A percentile compares a stretch with the other conserved stretches of the same genome.
Conservation (phyloP, 768 basidiomycete species). For the Leccinellum luteum region DNA sequence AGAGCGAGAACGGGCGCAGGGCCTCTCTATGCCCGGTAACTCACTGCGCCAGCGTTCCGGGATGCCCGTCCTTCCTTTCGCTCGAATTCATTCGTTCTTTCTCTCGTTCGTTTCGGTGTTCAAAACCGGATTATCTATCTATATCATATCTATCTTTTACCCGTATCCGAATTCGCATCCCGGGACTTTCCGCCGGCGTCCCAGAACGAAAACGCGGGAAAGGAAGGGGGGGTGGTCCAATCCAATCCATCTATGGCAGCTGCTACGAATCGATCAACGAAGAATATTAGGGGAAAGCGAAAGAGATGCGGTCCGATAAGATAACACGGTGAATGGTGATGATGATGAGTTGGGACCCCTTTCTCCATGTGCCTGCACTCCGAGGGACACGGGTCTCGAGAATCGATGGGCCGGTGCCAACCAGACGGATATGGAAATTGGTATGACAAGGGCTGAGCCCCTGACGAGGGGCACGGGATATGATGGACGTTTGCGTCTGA, state of each 20-base stretch:
- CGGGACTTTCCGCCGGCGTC: conserved; percentile 5
- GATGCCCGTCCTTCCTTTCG: not conserved
- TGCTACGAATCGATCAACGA: not conserved
- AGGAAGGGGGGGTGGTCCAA: not conserved
- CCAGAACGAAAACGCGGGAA: not conserved
- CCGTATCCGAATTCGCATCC: not conserved
- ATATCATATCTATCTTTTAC: not conserved
- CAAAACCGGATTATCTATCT: not conserved
- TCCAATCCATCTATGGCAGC: conserved; percentile 1
- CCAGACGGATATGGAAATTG: conserved; percentile 1
- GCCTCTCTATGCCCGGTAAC: not conserved
- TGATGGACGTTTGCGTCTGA: not conserved
- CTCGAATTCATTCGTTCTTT: not conserved
- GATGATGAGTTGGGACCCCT: not conserved
- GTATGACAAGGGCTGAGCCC: not conserved
- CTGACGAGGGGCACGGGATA: not conserved
- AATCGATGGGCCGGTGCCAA: conserved; percentile 1
- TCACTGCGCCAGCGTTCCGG: not conserved
- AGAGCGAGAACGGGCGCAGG: not conserved
- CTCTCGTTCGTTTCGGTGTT: not conserved
- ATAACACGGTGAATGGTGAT: conserved; percentile 5
- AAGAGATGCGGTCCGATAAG: conserved; percentile 16
- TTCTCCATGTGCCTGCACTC: conserved; percentile 2
- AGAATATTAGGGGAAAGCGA: not conserved
- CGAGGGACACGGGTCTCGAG: conserved; percentile 10